phyloP scores from a whole-genome alignment of 176 grass and related monocot genomes.

The Puccinellia tenuiflora region DNA sequence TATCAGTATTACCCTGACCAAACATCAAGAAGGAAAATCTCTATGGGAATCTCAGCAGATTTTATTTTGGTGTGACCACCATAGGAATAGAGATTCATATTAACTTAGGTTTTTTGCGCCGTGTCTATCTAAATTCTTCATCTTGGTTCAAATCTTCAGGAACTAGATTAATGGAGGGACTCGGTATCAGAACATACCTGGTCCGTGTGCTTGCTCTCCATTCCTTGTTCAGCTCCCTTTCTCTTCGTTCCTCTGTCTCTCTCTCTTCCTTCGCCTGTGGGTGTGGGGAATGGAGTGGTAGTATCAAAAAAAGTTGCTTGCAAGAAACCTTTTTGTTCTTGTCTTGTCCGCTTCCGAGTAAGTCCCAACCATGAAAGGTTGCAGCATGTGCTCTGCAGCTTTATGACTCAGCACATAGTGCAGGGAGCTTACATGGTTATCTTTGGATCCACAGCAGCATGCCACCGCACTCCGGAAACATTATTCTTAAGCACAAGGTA shows the following conservation, averaged over 20 bases:
- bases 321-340: slow-evolving; percentile 5
- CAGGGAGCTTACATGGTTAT: neutral
- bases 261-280: neutral
- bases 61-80: neutral
- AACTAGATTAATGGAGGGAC: neutral
- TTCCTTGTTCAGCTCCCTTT: neutral
- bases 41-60: neutral
- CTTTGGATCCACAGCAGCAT: neutral
- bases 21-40: neutral
- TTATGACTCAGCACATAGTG: slow-evolving; percentile 1
- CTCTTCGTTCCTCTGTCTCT: no score
- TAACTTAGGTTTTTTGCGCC: neutral
- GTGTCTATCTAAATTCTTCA: neutral
- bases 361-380: slow-evolving; percentile 3
- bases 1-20: neutral
- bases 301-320: neutral
- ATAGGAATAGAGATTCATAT: neutral
- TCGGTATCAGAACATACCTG: slow-evolving; percentile 23
- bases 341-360: neutral
- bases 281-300: neutral
- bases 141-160: neutral
- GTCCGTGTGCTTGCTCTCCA: slow-evolving; percentile 3
- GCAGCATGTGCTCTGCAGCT: slow-evolving; percentile 21
- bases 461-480: neutral
- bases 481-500: slow-evolving; percentile 2